Evolutionary conservation across 768 basidiomycete species (phyloP).

Genomic region (Boletus patriciae): DNA sequence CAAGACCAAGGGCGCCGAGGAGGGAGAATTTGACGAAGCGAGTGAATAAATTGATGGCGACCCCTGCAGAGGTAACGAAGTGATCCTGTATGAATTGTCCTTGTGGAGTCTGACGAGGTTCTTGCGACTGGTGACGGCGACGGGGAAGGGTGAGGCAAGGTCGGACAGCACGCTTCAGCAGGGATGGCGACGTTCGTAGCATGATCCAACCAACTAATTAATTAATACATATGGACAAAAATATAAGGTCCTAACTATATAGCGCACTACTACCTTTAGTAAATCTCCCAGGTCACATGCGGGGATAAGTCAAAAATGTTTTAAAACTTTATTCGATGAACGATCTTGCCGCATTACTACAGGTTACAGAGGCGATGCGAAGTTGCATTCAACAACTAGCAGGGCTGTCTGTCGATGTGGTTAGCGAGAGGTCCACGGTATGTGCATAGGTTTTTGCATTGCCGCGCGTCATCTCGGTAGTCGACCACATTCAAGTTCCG

Average conservation of each 20-base stretch:
- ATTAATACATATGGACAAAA: neutral
- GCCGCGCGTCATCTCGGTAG: too few relatives aligned
- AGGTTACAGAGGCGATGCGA: too few relatives aligned
- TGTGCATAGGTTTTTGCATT: too few relatives aligned
- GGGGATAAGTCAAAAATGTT: neutral
- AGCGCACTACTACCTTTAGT: too few relatives aligned
- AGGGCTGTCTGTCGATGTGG: too few relatives aligned
- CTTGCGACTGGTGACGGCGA: constrained; percentile 22
- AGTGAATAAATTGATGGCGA: constrained; percentile 44
- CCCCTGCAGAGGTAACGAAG: constrained; percentile 36
- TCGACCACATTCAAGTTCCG: too few relatives aligned
- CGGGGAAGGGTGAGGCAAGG: neutral
- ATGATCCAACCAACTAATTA: neutral
- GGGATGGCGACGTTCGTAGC: constrained; percentile 13
- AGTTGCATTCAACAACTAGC: too few relatives aligned
- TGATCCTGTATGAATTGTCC: constrained; percentile 33
- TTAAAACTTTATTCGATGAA: too few relatives aligned
- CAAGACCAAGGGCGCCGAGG: constrained; percentile 44
- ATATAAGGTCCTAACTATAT: too few relatives aligned
- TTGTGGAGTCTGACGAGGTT: constrained; percentile 1
- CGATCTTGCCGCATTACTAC: too few relatives aligned
- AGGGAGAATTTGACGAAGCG: constrained; percentile 53
- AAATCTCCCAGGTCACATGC: neutral
- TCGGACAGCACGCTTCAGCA: constrained; percentile 7
- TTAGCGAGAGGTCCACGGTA: too few relatives aligned